Conservation (phyloP, 176 grass and related monocot genomes). For the Calamus simplicifolius region DNA sequence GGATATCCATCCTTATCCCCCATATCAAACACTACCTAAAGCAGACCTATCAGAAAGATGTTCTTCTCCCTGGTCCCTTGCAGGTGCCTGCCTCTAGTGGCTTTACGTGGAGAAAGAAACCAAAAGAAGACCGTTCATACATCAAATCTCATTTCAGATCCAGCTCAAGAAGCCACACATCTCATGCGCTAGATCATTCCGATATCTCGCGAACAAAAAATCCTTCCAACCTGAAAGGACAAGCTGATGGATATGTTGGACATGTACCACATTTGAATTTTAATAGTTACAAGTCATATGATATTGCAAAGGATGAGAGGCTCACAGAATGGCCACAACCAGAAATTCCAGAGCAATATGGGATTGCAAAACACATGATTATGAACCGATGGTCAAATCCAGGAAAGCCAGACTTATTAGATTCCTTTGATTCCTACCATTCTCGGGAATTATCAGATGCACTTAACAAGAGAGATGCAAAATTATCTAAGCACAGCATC, state of each 20-base stretch:
- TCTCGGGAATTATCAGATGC: background rate
- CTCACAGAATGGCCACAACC: constrained; percentile 71
- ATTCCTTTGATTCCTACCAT: constrained; percentile 11
- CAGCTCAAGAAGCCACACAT: constrained; percentile 1
- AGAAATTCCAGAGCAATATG: constrained; percentile 27
- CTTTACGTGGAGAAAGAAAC: constrained; percentile 66
- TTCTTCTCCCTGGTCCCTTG: constrained; percentile 25
- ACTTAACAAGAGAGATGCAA: background rate
- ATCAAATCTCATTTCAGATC: constrained; percentile 10
- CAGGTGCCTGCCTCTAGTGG: constrained; percentile 45
- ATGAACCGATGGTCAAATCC: constrained; percentile 75
- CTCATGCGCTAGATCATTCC: background rate
- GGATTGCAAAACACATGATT: constrained; percentile 45
- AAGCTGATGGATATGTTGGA: background rate
- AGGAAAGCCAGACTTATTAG: constrained; percentile 20
- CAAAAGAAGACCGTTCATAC: constrained; percentile 24
- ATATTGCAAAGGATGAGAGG: constrained; percentile 45
- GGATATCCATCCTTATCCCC: too few species aligned
- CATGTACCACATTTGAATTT: background rate
- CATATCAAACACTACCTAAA: too few species aligned
- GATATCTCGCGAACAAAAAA: constrained; percentile 1
- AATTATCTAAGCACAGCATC: background rate
- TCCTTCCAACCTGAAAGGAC: constrained; percentile 1
- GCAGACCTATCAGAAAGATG: constrained; percentile 18
- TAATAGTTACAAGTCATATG: constrained; percentile 17